Conservation (phyloP, 2,329 filamentous ascomycete species). For the Hymenoscyphus scutula region DNA sequence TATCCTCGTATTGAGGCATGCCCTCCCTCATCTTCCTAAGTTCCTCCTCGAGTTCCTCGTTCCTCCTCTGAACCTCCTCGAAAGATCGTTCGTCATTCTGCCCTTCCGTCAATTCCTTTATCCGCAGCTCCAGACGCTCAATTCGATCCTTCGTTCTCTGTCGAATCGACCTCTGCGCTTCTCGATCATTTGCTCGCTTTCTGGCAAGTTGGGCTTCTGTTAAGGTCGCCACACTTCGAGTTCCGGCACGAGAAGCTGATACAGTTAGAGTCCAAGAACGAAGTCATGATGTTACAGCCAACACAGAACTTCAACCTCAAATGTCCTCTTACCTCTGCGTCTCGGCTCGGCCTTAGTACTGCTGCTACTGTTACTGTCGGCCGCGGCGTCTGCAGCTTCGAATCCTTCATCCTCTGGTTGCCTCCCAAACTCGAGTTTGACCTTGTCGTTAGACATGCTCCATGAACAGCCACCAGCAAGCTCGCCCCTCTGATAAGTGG, state of each 20-base stretch:
- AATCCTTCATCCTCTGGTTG: constrained; percentile 12
- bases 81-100: constrained; percentile 50
- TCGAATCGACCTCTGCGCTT: constrained; percentile 55
- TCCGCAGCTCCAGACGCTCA: constrained; percentile 70
- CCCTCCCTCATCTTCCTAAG: constrained; percentile 35
- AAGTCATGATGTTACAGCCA: not conserved
- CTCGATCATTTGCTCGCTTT: constrained; percentile 70
- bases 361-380: constrained; percentile 6
- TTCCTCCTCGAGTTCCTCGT: constrained; percentile 54
- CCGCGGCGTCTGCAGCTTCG: constrained; percentile 8
- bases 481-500: constrained; percentile 7
- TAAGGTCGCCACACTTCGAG: constrained; percentile 80
- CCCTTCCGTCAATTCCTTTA: constrained; percentile 64
- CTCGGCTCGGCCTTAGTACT: constrained; percentile 23
- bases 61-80: constrained; percentile 51
- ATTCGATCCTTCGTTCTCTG: constrained; percentile 85
- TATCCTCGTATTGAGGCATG: constrained; percentile 20
- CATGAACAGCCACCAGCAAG: not conserved
- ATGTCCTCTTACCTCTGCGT: constrained; percentile 28
- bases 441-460: constrained; percentile 22
- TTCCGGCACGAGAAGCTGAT: constrained; percentile 43
- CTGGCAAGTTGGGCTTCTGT: constrained; percentile 83
- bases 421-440: constrained; percentile 11
- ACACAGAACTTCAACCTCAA: not conserved
- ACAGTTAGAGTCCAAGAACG: constrained; percentile 19